These are phyloP conservation scores for Trametes sp. DNA, from an alignment of 1,284 basidiomycete species.

Conservation along the genomic window DNA sequence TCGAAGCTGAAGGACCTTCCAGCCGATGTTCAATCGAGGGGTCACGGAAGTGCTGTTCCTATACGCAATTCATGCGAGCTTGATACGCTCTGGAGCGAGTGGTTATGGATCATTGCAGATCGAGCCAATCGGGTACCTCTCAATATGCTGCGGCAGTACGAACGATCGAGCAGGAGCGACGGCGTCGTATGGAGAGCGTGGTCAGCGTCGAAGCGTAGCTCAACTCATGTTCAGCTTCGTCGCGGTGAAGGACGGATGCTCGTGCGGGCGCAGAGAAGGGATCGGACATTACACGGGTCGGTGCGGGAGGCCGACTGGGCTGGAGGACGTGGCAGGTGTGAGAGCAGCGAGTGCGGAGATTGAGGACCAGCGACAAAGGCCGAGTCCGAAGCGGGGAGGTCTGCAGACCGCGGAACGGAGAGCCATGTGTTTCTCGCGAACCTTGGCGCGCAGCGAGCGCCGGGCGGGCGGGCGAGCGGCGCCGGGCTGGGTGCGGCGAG, in stretches of 20 bases:
- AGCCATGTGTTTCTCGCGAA: constrained; percentile 17
- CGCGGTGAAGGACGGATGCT: no score
- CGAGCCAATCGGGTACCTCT: no score
- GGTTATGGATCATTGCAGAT: no score
- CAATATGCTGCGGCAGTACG: no score
- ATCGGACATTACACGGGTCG: constrained; percentile 6
- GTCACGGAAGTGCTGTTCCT: no score
- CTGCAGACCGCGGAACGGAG: constrained; percentile 13
- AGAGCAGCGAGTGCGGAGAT: not conserved
- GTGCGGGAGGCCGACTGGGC: constrained; percentile 5
- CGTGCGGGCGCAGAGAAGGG: not conserved
- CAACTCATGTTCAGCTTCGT: no score
- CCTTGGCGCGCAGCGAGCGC: not conserved
- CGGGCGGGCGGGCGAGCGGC: not conserved
- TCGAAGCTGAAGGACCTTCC: no score
- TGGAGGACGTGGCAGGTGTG: not conserved
- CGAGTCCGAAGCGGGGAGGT: constrained; percentile 3
- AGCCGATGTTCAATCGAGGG: no score
- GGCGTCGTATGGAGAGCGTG: not conserved
- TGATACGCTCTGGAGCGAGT: no score
- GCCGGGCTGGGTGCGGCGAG: not conserved
- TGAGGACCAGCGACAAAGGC: constrained; percentile 2
- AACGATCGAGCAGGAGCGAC: no score
- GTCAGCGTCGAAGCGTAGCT: not conserved
- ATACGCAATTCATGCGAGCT: no score